Base-by-base conservation (phyloP, 2,329 filamentous ascomycete genomes). In the Neopestalotiopsis rosae region DNA sequence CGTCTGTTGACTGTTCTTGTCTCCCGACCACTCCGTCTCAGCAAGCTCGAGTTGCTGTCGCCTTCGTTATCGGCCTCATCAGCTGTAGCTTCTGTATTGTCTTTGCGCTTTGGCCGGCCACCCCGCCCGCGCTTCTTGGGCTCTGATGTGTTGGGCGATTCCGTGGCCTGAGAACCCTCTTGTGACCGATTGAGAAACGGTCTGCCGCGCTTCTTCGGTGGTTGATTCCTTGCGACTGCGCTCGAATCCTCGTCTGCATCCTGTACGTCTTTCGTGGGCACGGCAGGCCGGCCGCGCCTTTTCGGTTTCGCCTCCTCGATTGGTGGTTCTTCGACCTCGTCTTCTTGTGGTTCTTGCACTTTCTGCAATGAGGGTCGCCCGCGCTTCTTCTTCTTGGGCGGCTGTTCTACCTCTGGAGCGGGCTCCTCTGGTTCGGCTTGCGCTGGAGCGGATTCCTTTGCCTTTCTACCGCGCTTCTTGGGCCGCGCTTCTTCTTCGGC, bases 11-110 rank as follows among this genome's bases (percentile, higher is more conserved):
- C n/a, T 24, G n/a, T 67, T 12, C 56, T 58, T 52, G 24, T 65
- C 3, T 68, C 69, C 32, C 67, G 38, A 9, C 34, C 67, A 52
- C 62, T 67, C n/a, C 69, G 34, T 3, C 67, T 38, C 12, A 68
- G 34, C 14, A 70, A 38, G 52, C 67, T 70, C 13, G 69, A 68
- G 62, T 70, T 49, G 40, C 58, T 65, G 61, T 78, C 76, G n/a
- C 77, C 73, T 62, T 78, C 76, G 40, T 77, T 75, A 40, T 78
- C 77, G 20, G 76, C 75, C 59, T 78, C 75, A 28, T 76, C 76
- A 57, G 71, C 75, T 68, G 72, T 74, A 1, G 65, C 38, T 10
- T 62, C 59, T 9, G 59, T 34, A 20, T 34, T 62, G 20, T 61
- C 67, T 67, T 61, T 49, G 20, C 24, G 20, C 59, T 65, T 38